Evolutionary conservation across 305 asterid genomes (phyloP).

Genomic region (Fraxinus platypoda): DNA sequence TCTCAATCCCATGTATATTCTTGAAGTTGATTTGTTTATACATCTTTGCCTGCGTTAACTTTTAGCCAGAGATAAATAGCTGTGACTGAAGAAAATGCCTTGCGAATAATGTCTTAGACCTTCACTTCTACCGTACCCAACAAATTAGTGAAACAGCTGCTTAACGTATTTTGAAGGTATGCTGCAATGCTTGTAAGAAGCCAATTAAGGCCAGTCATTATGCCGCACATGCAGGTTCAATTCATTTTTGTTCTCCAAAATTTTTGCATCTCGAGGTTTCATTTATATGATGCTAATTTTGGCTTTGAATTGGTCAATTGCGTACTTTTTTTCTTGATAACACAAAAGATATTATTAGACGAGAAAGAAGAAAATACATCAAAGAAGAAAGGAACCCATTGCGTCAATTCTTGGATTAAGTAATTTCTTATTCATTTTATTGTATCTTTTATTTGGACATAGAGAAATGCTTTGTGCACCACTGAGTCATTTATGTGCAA

Average conservation of each 20-base stretch:
- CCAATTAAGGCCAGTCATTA: constrained; percentile 85
- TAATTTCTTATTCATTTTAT: background rate
- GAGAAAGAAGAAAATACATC: background rate
- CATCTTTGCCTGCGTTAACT: background rate
- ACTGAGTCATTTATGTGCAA: background rate
- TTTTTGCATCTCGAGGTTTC: constrained; percentile 16
- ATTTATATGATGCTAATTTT: constrained; percentile 8
- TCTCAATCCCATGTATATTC: background rate
- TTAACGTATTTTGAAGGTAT: constrained; percentile 56
- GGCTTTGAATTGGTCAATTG: constrained; percentile 3
- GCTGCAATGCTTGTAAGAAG: constrained; percentile 89
- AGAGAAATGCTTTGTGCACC: background rate
- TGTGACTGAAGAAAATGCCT: constrained; percentile 14
- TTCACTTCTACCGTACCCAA: constrained; percentile 9
- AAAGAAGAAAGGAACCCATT: background rate
- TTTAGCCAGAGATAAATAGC: background rate
- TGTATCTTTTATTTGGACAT: background rate
- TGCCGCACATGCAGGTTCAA: constrained; percentile 71
- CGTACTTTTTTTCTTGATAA: constrained; percentile 2
- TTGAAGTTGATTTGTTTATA: constrained; percentile 4
- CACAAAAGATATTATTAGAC: background rate
- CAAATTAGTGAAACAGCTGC: constrained; percentile 26
- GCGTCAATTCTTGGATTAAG: background rate
- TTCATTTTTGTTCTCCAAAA: constrained; percentile 19
- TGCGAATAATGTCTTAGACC: constrained; percentile 7